Evolutionary conservation across 2,329 filamentous ascomycete genomes (phyloP), one percentile per base, ranked within the genome.

Genomic region (Gyromitra esculenta): DNA sequence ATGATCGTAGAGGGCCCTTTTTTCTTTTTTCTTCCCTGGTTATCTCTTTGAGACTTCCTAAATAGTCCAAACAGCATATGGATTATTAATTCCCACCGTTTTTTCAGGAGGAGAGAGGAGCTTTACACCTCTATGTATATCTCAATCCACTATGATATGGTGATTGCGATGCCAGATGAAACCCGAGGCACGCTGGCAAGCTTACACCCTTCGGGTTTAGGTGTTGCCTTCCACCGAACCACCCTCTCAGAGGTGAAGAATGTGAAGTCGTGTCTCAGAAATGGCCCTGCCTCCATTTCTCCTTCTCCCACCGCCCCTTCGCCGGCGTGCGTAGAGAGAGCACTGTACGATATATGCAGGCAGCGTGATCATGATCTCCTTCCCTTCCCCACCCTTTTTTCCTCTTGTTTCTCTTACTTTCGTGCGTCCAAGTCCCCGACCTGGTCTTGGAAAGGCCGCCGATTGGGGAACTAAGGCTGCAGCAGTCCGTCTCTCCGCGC

Each of bases 331-430:
- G 64, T 75, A 64, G 56, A 68, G 56, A 68, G n/a, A 63, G 48
- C 65, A 74, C 72, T 70, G 72, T 65, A 70, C 59, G 72, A 75
- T 70, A 75, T 75, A 64, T 75, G 72, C 72, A 50, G 18, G 41
- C 60, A 70, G 72, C 52, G 65, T 75, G 72, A 75, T 71, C 72
- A 69, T 73, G 64, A 77, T 77, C 72, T 74, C 57, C 65, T 74
- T 74, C 45, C 45, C 37, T 71, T 71, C 74, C 74, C 56, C 70
- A 59, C 74, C 74, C 70, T 67, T 64, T 68, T 21, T 41, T 15
- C 67, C 63, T 66, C 54, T 25, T 56, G 25, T 56, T 63, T 65
- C 39, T 48, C 67, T 70, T 41, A 13, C 64, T 59, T 64, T 60
- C 70, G 64, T 77, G 71, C 37, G 41, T 65, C 70, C 65, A 65